Evolutionary conservation across 2,329 filamentous ascomycete genomes (phyloP).

Genomic region (Niveomyces coronatus): DNA sequence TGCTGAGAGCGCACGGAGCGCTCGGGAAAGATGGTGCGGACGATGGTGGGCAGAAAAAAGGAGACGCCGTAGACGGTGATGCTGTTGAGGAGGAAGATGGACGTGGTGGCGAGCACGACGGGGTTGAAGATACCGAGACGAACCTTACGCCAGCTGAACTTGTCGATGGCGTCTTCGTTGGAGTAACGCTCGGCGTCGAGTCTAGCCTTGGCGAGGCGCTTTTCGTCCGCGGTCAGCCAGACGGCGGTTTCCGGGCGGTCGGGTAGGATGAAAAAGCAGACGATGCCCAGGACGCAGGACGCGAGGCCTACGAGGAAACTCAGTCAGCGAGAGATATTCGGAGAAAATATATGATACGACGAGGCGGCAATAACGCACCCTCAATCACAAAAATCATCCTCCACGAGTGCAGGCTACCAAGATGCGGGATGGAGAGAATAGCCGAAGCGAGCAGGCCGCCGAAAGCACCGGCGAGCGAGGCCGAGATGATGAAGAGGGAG

Average conservation of each 20-base stretch:
- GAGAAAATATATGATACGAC: neutral
- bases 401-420: constrained; percentile 49
- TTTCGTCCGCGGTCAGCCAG: constrained; percentile 56
- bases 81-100: constrained; percentile 55
- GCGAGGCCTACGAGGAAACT: constrained; percentile 36
- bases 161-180: constrained; percentile 46
- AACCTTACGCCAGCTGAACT: constrained; percentile 48
- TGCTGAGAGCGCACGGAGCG: constrained; percentile 50
- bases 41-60: constrained; percentile 64
- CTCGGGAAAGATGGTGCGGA: constrained; percentile 55
- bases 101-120: constrained; percentile 35
- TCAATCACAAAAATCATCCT: constrained; percentile 66
- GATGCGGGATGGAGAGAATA: constrained; percentile 47
- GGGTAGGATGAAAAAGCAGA: constrained; percentile 52
- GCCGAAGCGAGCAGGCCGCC: constrained; percentile 53
- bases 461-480: constrained; percentile 55
- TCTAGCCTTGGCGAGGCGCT: constrained; percentile 50
- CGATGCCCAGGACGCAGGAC: constrained; percentile 37
- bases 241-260: constrained; percentile 54
- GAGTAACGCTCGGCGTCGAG: constrained; percentile 47
- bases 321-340: neutral
- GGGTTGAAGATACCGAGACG: constrained; percentile 54
- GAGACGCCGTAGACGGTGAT: constrained; percentile 63
- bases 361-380: too few relatives aligned
- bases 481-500: constrained; percentile 55